Evolutionary conservation across 2,329 filamentous ascomycete species (phyloP), one percentile per base, ranked within the genome.

Genomic region (Colletotrichum godetiae): DNA sequence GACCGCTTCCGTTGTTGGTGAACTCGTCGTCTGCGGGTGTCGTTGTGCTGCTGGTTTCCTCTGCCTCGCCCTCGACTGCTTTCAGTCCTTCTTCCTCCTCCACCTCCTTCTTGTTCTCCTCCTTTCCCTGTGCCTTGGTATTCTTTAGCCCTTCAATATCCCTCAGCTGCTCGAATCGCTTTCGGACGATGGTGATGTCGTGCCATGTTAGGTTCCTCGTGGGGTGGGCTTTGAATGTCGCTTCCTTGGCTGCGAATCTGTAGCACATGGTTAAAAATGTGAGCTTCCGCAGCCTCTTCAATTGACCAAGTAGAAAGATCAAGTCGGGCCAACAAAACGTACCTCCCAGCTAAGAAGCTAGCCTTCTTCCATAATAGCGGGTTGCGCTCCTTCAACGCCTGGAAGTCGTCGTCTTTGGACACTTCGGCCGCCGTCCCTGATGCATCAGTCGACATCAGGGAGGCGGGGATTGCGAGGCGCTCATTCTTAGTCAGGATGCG

Each of bases 181-280:
- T 61, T 19, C 77, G 76, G 67, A 68, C 68, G 58, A 90, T 88
- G 35, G 84, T 76, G 46, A 95, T 87, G 73, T 92, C 88, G 67
- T 92, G 90, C 81, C 91, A 92, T 1, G 86, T 87, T 29, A 95
- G 81, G 27, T 82, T 82, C 8, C 89, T 84, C n/a, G 87, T 84
- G 1, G 88, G 86, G 75, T 93, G 90, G 2, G 93, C 93, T 82
- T 95, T 95, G 76, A 93, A 91, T 65, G 88, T 88, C 1, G 93
- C 93, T 81, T 95, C 94, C 79, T 95, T 95, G 8, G 92, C 93
- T 1, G 93, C 92, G 79, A 92, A 93, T 65, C 91, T 89, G 61
- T 10, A n/a, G 8, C 3, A 6, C 2, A 4, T 3, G 42, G 42
- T 46, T 46, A 19, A n/a, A 46, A 15, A 46, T 3, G 42, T n/a